Conservation (phyloP, 2,329 filamentous ascomycete species). For the Bipolaris zeicola region DNA sequence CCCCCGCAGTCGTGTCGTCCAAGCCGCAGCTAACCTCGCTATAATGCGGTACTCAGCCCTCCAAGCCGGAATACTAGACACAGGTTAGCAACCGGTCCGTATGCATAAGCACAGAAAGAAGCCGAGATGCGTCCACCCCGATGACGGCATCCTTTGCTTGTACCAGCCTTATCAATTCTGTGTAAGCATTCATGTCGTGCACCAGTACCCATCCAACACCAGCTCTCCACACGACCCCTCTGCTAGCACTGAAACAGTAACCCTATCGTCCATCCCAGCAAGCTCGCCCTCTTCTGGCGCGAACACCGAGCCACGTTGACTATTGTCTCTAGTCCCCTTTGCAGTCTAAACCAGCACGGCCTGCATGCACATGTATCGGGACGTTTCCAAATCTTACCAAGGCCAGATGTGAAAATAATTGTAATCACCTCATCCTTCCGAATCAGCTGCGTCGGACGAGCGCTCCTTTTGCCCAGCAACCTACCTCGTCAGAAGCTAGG, state of each 20-base stretch:
- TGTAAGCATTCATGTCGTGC: conserved; percentile 9
- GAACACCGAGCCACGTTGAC: conserved; percentile 23
- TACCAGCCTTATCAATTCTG: conserved; percentile 2
- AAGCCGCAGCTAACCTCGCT: conserved; percentile 23
- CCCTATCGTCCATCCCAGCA: conserved; percentile 18
- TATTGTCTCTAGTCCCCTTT: not conserved
- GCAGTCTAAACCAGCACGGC: not conserved
- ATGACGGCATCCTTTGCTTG: conserved; percentile 1
- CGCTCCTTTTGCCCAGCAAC: conserved; percentile 34
- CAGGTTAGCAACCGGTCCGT: conserved; percentile 6
- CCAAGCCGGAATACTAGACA: conserved; percentile 22
- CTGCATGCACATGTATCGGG: not conserved
- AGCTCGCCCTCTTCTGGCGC: conserved; percentile 47
- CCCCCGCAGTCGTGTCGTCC: conserved; percentile 36
- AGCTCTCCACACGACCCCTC: conserved; percentile 21
- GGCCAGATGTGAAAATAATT: conserved; percentile 1
- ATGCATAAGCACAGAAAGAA: conserved; percentile 2
- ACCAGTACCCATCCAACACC: conserved; percentile 14
- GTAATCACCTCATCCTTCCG: conserved; percentile 25
- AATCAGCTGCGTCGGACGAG: conserved; percentile 30
- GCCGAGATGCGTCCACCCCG: not conserved
- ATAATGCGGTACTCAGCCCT: conserved; percentile 13
- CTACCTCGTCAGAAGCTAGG: conserved; percentile 14
- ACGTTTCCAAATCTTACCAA: not conserved
- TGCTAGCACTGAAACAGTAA: conserved; percentile 31